Evolutionary conservation across 768 basidiomycete species (phyloP), one percentile per base, ranked within the genome.

Genomic region (Lentinula lateritia): DNA sequence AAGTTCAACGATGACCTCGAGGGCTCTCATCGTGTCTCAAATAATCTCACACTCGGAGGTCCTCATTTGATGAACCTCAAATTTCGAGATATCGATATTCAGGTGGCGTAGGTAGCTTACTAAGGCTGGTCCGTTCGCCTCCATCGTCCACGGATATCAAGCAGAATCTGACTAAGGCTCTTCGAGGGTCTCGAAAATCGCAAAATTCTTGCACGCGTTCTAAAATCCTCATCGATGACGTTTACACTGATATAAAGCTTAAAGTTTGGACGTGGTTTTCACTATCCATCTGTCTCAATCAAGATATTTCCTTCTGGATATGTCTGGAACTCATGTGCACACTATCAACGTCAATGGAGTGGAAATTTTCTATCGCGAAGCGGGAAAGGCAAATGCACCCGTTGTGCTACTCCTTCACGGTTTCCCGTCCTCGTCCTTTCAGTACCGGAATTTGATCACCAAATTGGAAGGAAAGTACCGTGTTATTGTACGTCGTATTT

Each of bases 321-420:
- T 67, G 43, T 39, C 65, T 15, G 50, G 45, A 13, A 66, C 67
- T 46, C 61, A 64, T 16, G 58, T 70, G 41, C 70, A 70, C 56
- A 71, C 68, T 36, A 61, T 73, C 58, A 58, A 63, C 5, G 73
- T 65, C 41, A 71, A 75, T 63, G 74, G 76, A 23, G 66, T 78
- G 50, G 68, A 73, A 2, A 66, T 83, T 3, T 80, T 79, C 69
- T 83, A 81, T 67, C 75, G 78, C 46, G 70, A 76, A 60, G 76
- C 80, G 0, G 77, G 78, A 10, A 62, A 66, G 0, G 43, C 60
- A 6, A 60, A 71, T 2, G 69, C 70, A 1, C 71, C 75, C 1
- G 72, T 72, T 12, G 50, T 82, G 34, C 71, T 83, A 23, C 75
- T 82, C 1, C 71, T 83, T 3, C 82, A 83, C 65, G 82, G 82